phyloP scores from a whole-genome alignment of 129 eudicot genomes.

The Lactuca sativa region DNA sequence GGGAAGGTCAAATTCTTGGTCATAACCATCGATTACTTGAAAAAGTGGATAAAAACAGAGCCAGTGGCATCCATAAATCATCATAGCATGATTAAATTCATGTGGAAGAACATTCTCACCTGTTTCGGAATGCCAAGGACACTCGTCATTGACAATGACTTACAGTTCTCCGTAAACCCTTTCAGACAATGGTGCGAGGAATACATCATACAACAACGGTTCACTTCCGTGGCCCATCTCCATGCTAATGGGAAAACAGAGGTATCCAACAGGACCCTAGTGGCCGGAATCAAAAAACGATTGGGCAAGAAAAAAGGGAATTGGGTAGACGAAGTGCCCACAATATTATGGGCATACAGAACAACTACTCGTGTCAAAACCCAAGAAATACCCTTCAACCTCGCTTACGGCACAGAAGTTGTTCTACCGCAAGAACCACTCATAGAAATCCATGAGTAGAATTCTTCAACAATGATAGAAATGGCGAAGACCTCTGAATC shows the following conservation, averaged over 20 bases:
- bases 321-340: slow-evolving; percentile 15
- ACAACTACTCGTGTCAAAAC: background rate
- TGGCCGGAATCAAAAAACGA: background rate
- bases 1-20: background rate
- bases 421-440: too few relatives aligned
- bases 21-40: background rate
- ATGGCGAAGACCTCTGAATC: too few relatives aligned
- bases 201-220: background rate
- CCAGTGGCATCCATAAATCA: background rate
- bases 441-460: too few relatives aligned
- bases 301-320: background rate
- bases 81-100: background rate
- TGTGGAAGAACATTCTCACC: background rate
- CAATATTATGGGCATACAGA: background rate
- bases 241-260: background rate
- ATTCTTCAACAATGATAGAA: too few relatives aligned
- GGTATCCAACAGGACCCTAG: background rate
- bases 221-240: background rate
- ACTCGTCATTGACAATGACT: too few relatives aligned
- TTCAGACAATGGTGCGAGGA: background rate
- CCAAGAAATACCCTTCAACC: too few relatives aligned
- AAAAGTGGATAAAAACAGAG: background rate
- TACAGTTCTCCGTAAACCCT: background rate
- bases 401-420: too few relatives aligned
- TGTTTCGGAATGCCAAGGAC: too few relatives aligned